Evolutionary conservation across 345 rosid genomes (phyloP).

Genomic region (Firmiana major): DNA sequence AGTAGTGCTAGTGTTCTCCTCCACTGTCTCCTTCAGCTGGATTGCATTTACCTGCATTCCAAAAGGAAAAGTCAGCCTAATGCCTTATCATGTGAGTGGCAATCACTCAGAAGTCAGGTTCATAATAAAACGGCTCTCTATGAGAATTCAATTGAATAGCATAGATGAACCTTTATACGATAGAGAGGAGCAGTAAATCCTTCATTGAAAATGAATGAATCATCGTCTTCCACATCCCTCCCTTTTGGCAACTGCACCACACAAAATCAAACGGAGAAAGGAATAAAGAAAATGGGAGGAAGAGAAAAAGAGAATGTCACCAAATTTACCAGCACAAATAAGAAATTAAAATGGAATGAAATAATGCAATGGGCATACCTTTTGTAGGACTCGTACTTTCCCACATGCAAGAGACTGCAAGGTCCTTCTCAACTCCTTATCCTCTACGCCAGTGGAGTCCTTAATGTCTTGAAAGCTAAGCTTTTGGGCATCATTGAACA

Average conservation of each 20-base stretch:
- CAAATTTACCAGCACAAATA: background rate
- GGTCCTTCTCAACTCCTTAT: slow-evolving; percentile 89
- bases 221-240: slow-evolving; percentile 88
- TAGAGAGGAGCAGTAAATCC: slow-evolving; percentile 73
- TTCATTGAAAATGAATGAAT: slow-evolving; percentile 82
- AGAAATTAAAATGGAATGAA: background rate
- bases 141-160: background rate
- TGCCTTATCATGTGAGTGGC: background rate
- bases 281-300: background rate
- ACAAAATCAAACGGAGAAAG: slow-evolving; percentile 1
- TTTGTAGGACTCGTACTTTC: slow-evolving; percentile 87
- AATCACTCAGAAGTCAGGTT: background rate
- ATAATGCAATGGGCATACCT: slow-evolving; percentile 37
- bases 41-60: slow-evolving; percentile 89
- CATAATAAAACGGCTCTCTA: background rate
- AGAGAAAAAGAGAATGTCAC: background rate
- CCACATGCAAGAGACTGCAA: slow-evolving; percentile 98
- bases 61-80: background rate
- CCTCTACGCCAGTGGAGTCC: slow-evolving; percentile 91
- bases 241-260: slow-evolving; percentile 76
- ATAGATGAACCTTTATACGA: slow-evolving; percentile 66
- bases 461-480: slow-evolving; percentile 90
- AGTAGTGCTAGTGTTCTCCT: slow-evolving; percentile 95
- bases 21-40: slow-evolving; percentile 99
- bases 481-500: slow-evolving; percentile 89